Evolutionary conservation across 1,139 yeast species (phyloP).

Genomic region (Kazachstania sp.): DNA sequence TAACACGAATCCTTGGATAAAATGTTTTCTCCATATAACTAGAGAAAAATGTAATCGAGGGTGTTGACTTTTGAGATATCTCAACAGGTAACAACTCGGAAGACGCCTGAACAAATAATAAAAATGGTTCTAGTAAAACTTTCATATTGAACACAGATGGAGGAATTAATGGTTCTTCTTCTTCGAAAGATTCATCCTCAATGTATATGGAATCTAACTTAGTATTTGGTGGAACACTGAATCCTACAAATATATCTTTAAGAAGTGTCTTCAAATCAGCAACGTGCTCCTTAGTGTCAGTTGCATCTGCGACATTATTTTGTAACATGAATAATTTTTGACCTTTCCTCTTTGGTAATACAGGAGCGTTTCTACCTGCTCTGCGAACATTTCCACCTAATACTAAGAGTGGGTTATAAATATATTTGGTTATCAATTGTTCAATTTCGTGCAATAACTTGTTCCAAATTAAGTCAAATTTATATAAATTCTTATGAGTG

Average conservation of each 20-base stretch:
- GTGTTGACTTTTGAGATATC: constrained; percentile 24
- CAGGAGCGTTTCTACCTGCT: constrained; percentile 7
- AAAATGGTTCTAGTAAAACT: constrained; percentile 49
- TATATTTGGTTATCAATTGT: constrained; percentile 32
- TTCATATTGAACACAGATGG: constrained; percentile 79
- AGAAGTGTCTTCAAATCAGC: constrained; percentile 41
- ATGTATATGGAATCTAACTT: constrained; percentile 44
- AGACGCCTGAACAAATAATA: constrained; percentile 44
- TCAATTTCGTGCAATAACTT: constrained; percentile 51
- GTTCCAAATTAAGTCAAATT: constrained; percentile 50
- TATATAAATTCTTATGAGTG: constrained; percentile 29
- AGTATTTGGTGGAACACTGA: constrained; percentile 33
- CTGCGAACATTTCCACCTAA: constrained; percentile 5
- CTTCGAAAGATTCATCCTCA: constrained; percentile 47
- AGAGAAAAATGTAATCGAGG: constrained; percentile 44
- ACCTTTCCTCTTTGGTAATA: constrained; percentile 14
- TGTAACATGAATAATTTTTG: constrained; percentile 36
- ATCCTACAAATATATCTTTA: constrained; percentile 57
- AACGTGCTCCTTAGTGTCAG: constrained; percentile 33
- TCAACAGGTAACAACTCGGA: constrained; percentile 33
- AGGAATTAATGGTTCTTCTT: constrained; percentile 61
- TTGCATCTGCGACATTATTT: constrained; percentile 26
- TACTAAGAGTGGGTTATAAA: constrained; percentile 12
- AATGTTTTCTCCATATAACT: constrained; percentile 58
- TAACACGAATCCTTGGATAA: constrained; percentile 54